These are phyloP conservation scores for Glutinoglossum americanum DNA, from an alignment of 495 filamentous ascomycete genomes.

Conservation along the genomic window DNA sequence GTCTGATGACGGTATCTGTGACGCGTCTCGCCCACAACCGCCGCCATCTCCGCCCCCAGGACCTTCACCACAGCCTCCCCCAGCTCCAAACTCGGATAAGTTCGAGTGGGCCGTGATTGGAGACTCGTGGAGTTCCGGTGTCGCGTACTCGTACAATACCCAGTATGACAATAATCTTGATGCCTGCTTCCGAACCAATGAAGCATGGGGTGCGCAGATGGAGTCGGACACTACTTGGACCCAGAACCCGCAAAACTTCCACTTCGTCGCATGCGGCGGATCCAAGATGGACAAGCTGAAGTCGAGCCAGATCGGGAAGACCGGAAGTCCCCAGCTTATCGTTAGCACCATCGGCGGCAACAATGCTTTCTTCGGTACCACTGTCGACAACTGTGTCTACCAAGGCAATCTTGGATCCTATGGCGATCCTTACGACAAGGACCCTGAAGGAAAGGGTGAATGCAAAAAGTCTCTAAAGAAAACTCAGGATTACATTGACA, in stretches of 20 bases:
- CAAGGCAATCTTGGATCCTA: not conserved
- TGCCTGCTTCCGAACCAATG: not conserved
- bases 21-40: too few species aligned
- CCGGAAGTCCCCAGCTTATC: not conserved
- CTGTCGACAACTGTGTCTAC: not conserved
- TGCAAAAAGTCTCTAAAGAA: not conserved
- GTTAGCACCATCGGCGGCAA: not conserved
- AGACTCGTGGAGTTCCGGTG: not conserved
- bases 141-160: not conserved
- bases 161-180: not conserved
- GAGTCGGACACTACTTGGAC: not conserved
- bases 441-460: not conserved
- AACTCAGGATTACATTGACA: not conserved
- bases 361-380: not conserved
- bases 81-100: too few species aligned
- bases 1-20: too few species aligned
- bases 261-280: not conserved
- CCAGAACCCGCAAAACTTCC: not conserved
- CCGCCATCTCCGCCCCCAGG: too few species aligned
- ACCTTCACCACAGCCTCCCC: too few species aligned
- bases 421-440: not conserved
- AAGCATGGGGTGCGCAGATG: not conserved
- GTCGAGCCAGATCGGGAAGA: not conserved
- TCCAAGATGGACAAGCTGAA: not conserved
- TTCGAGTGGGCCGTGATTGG: not conserved